Evolutionary conservation across 2,329 filamentous ascomycete species (phyloP).

Genomic region (Hymenotorrendiella dingleyae): DNA sequence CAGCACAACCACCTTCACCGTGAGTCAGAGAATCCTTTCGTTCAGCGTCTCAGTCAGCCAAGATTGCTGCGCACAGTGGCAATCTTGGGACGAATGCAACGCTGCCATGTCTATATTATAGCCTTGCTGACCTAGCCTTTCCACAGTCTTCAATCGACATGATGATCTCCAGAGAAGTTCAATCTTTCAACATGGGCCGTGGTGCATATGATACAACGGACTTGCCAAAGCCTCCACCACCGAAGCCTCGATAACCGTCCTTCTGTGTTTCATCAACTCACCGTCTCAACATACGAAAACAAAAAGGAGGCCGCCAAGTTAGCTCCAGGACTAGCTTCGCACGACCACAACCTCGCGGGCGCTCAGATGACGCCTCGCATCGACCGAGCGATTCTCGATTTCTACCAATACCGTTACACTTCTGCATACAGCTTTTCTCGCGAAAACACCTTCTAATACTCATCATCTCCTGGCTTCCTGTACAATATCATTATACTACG

Average conservation of each 20-base stretch:
- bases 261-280: not conserved
- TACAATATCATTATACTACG: slow-evolving; percentile 21
- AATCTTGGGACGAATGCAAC: not conserved
- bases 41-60: not conserved
- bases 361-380: slow-evolving; percentile 3
- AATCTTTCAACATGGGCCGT: slow-evolving; percentile 41
- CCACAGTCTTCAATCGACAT: slow-evolving; percentile 14
- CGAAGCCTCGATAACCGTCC: slow-evolving; percentile 28
- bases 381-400: slow-evolving; percentile 7
- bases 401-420: slow-evolving; percentile 8
- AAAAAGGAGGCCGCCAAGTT: not conserved
- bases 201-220: slow-evolving; percentile 48
- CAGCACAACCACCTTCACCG: slow-evolving; percentile 6
- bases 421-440: slow-evolving; percentile 15
- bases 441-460: slow-evolving; percentile 17
- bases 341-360: slow-evolving; percentile 2
- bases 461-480: slow-evolving; percentile 11
- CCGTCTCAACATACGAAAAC: not conserved
- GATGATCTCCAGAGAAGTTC: slow-evolving; percentile 26
- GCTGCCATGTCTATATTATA: not conserved
- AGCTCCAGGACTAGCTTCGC: not conserved
- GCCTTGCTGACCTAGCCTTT: slow-evolving; percentile 12
- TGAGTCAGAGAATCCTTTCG: slow-evolving; percentile 1
- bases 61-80: not conserved
- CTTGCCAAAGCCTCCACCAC: slow-evolving; percentile 39